Evolutionary conservation across 2,329 filamentous ascomycete species (phyloP), one percentile per base, ranked within the genome.

Genomic region (Berkeleyomyces basicola): DNA sequence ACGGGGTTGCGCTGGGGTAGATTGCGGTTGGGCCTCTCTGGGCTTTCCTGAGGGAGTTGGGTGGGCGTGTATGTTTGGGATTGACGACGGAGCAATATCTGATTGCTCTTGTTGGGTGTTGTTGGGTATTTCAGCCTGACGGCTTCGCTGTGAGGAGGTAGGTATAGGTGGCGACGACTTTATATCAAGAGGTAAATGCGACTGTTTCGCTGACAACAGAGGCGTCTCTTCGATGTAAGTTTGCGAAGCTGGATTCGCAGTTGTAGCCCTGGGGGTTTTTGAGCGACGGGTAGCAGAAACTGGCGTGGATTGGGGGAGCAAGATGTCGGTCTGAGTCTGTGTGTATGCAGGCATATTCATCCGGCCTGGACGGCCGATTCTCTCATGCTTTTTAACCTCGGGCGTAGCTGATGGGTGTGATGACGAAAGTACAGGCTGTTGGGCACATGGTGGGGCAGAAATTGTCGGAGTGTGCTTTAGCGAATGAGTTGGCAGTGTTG

Each of bases 301-400:
- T 40, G 42, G 40, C 31, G 33, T 16, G n/a, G 59, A 39, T 39
- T 23, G 44, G 16, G 59, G 44, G 14, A 33, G n/a, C 6, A 61
- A 5, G 16, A 16, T 33, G 9, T 62, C 42, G 1, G 61, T 4
- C 43, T 62, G 61, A 6, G 61, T 58, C 51, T 62, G 61, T 2
- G 61, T 62, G 31, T 59, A 63, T 5, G 33, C 14, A 14, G 61
- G 55, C 55, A 63, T 59, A 9, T 63, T 63, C 61, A 63, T 63
- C 4, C 61, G 61, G 43, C 61, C 61, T 39, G 61, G 42, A 23
- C 61, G 51, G n/a, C 16, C 44, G 3, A 16, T 36, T 42, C 42
- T 62, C 49, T 57, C 47, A 44, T 40, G 42, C 42, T 47, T 10
- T 37, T 37, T 5, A 39, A 31, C 4, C 7, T 39, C 33, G 4